Percentiles rank a stretch among this genome's conserved stretches.
phyloP scores from a whole-genome alignment of 2,329 filamentous ascomycete genomes.

The Zasmidium citrigriseum region DNA sequence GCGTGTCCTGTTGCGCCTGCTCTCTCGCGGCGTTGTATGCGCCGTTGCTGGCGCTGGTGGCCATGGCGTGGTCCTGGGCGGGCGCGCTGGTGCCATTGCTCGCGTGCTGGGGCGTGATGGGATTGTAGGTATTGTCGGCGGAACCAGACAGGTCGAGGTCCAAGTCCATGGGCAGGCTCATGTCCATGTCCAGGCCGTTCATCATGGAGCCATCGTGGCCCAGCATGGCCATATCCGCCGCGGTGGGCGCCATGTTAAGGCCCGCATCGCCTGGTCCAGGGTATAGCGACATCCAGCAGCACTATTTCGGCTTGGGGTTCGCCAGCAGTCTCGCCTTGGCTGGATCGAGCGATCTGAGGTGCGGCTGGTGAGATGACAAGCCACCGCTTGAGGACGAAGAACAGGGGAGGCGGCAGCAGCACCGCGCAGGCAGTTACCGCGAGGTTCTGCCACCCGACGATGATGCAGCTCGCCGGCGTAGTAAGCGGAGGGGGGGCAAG shows the following conservation, averaged over 20 bases:
- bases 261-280: conserved; percentile 16
- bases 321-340: conserved; percentile 15
- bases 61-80: conserved; percentile 21
- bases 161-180: conserved; percentile 50
- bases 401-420: conserved; percentile 13
- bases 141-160: conserved; percentile 34
- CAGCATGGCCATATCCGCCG: conserved; percentile 22
- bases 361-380: conserved; percentile 18
- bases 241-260: conserved; percentile 17
- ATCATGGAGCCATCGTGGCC: conserved; percentile 36
- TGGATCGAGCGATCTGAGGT: conserved; percentile 22
- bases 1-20: conserved; percentile 28
- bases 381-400: conserved; percentile 11
- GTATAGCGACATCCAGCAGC: conserved; percentile 23
- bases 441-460: conserved; percentile 3
- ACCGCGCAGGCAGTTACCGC: conserved; percentile 1
- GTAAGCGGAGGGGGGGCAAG: background rate
- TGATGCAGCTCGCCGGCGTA: background rate
- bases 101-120: conserved; percentile 23
- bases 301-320: conserved; percentile 14
- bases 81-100: conserved; percentile 26
- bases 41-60: conserved; percentile 24
- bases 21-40: conserved; percentile 29
- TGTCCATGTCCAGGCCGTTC: conserved; percentile 47
- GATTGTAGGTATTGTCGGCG: conserved; percentile 27